These are phyloP conservation scores for Leccinum angustisporum DNA, from an alignment of 1,284 basidiomycete genomes.

Conservation along the genomic window DNA sequence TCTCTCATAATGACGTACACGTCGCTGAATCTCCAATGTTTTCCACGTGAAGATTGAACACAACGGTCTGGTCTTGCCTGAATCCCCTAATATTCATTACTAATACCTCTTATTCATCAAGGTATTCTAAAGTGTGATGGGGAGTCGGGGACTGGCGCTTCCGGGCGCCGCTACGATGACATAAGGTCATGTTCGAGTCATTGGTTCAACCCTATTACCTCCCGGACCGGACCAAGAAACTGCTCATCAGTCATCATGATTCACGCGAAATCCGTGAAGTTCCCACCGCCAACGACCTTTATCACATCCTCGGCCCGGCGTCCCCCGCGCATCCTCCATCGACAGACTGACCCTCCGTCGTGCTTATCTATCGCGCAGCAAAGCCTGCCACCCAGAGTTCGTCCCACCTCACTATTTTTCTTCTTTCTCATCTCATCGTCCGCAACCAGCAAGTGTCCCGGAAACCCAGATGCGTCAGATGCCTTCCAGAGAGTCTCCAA, in stretches of 20 bases:
- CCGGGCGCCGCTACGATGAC: too few relatives aligned
- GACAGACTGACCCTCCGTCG: conserved; percentile 69
- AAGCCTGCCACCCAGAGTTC: conserved; percentile 82
- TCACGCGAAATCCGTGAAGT: conserved; percentile 54
- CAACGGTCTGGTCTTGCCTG: too few relatives aligned
- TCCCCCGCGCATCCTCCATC: conserved; percentile 49
- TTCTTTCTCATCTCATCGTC: conserved; percentile 6
- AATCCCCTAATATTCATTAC: too few relatives aligned
- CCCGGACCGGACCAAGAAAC: conserved; percentile 10
- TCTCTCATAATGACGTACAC: too few relatives aligned
- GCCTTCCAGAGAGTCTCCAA: conserved; percentile 83
- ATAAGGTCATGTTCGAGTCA: too few relatives aligned
- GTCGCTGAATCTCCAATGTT: too few relatives aligned
- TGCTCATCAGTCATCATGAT: conserved; percentile 21
- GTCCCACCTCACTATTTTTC: conserved; percentile 28
- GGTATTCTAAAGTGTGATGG: too few relatives aligned
- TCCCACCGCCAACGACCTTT: conserved; percentile 64
- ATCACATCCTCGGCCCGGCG: conserved; percentile 61
- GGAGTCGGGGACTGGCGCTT: too few relatives aligned
- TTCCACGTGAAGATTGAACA: too few relatives aligned
- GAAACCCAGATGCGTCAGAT: conserved; percentile 71
- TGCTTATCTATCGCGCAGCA: conserved; percentile 75
- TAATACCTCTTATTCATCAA: too few relatives aligned
- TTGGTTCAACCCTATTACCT: neutral
- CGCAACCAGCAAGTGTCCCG: conserved; percentile 70